Evolutionary conservation across 805 yeast genomes (phyloP).

Genomic region (Naumovozyma castellii): DNA sequence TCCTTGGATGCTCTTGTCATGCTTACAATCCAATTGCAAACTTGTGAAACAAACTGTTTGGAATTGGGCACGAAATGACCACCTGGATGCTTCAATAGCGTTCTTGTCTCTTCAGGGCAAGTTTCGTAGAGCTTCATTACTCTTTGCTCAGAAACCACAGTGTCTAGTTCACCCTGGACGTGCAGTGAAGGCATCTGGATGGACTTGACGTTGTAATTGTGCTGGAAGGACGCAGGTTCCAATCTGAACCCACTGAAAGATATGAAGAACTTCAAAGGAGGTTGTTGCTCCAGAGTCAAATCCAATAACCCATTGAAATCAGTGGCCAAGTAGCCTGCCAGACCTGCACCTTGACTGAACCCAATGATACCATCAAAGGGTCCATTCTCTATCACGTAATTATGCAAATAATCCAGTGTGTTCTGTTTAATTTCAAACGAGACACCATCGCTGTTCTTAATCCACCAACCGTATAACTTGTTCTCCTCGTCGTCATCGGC

Average conservation of each 20-base stretch:
- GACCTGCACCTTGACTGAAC: constrained; percentile 88
- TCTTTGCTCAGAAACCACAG: constrained; percentile 71
- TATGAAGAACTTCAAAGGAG: constrained; percentile 55
- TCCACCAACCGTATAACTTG: constrained; percentile 59
- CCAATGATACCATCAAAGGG: constrained; percentile 83
- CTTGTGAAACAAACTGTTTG: constrained; percentile 34
- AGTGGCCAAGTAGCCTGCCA: constrained; percentile 54
- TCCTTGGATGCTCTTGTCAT: not conserved
- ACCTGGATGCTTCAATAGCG: constrained; percentile 72
- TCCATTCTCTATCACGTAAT: constrained; percentile 46
- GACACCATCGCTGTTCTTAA: constrained; percentile 27
- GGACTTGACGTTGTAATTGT: constrained; percentile 11
- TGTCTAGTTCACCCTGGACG: constrained; percentile 78
- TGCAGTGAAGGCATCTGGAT: constrained; percentile 45
- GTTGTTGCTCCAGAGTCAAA: constrained; percentile 32
- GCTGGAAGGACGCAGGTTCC: constrained; percentile 18
- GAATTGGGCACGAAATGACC: constrained; percentile 95
- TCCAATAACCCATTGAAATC: constrained; percentile 39
- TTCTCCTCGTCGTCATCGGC: constrained; percentile 8
- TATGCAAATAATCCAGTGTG: constrained; percentile 33
- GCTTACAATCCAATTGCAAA: constrained; percentile 28
- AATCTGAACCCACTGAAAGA: constrained; percentile 58
- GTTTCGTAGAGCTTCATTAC: constrained; percentile 47
- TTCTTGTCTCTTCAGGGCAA: constrained; percentile 36
- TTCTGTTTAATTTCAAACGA: constrained; percentile 24